Percentiles rank a stretch among this genome's conserved stretches.
Evolutionary conservation across 306 rosid genomes (phyloP).

Genomic region (Dicorynia guianensis): DNA sequence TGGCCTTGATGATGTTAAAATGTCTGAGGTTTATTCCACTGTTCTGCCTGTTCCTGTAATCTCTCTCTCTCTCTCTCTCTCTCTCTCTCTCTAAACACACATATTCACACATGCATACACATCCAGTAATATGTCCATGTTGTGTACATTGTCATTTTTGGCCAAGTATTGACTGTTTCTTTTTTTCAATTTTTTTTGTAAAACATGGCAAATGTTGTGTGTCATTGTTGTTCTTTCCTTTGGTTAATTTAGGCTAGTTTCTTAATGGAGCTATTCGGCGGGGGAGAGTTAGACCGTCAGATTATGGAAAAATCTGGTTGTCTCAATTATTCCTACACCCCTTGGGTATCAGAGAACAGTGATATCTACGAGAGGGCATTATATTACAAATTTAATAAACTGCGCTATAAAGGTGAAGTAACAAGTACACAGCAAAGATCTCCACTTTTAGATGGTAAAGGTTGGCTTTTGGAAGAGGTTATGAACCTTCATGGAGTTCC

Average conservation of each 20-base stretch:
- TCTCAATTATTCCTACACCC: slow-evolving; percentile 76
- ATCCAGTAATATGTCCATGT: slow-evolving; percentile 4
- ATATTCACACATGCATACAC: too few relatives aligned
- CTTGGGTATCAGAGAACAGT: slow-evolving; percentile 87
- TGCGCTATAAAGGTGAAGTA: slow-evolving; percentile 81
- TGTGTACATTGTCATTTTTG: neutral
- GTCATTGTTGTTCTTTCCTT: slow-evolving; percentile 38
- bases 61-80: slow-evolving; percentile 37
- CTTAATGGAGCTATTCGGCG: slow-evolving; percentile 81
- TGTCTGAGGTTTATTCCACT: slow-evolving; percentile 82
- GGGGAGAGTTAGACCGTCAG: slow-evolving; percentile 79
- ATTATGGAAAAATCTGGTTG: slow-evolving; percentile 90
- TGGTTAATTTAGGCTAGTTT: slow-evolving; percentile 61
- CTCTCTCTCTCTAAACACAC: slow-evolving; percentile 22
- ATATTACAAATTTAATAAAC: slow-evolving; percentile 78
- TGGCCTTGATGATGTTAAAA: slow-evolving; percentile 80
- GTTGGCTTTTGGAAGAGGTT: slow-evolving; percentile 92
- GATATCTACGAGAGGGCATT: slow-evolving; percentile 85
- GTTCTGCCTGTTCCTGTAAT: slow-evolving; percentile 72
- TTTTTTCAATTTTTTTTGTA: neutral
- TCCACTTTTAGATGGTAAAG: slow-evolving; percentile 67
- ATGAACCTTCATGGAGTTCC: slow-evolving; percentile 88
- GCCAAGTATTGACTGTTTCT: slow-evolving; percentile 16
- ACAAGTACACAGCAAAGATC: slow-evolving; percentile 83
- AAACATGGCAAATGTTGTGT: slow-evolving; percentile 2